Percentiles rank a stretch among this genome's conserved stretches.
Evolutionary conservation across 352 stramenopile species (phyloP).

Genomic region (Phytopythium vexans): DNA sequence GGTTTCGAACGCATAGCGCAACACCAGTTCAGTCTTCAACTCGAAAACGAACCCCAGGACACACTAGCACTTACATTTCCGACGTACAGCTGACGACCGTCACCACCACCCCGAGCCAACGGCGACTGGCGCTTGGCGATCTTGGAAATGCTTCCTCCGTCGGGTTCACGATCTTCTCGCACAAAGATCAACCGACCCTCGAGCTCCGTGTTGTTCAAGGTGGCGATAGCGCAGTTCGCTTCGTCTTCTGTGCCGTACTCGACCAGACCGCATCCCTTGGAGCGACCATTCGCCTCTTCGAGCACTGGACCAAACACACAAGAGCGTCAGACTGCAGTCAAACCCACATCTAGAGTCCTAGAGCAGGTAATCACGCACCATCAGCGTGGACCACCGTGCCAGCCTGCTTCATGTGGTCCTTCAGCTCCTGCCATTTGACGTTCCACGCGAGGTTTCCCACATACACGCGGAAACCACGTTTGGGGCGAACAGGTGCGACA

Average conservation of each 20-base stretch:
- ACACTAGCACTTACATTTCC: conserved; percentile 52
- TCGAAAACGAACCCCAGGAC: conserved; percentile 1
- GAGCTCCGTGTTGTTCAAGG: conserved; percentile 92
- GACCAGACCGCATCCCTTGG: conserved; percentile 87
- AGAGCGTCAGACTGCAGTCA: background rate
- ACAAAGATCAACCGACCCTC: conserved; percentile 89
- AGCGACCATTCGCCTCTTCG: conserved; percentile 81
- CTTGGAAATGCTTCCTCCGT: conserved; percentile 68
- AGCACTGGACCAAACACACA: conserved; percentile 37
- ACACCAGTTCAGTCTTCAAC: background rate
- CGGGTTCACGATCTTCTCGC: conserved; percentile 77
- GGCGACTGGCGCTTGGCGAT: conserved; percentile 42
- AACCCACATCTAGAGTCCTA: background rate
- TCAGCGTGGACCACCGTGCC: conserved; percentile 82
- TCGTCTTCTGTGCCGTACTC: conserved; percentile 68
- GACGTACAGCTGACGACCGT: conserved; percentile 62
- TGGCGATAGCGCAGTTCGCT: conserved; percentile 83
- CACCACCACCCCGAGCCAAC: conserved; percentile 10
- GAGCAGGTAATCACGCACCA: conserved; percentile 24
- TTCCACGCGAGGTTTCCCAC: conserved; percentile 92
- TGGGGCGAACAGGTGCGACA: conserved; percentile 15
- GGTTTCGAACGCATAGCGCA: conserved; percentile 1
- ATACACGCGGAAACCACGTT: conserved; percentile 70
- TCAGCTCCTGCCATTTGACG: conserved; percentile 94
- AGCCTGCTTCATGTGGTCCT: conserved; percentile 92